Conservation (phyloP, 1,139 yeast genomes). For the Pneumocystis murina region DNA sequence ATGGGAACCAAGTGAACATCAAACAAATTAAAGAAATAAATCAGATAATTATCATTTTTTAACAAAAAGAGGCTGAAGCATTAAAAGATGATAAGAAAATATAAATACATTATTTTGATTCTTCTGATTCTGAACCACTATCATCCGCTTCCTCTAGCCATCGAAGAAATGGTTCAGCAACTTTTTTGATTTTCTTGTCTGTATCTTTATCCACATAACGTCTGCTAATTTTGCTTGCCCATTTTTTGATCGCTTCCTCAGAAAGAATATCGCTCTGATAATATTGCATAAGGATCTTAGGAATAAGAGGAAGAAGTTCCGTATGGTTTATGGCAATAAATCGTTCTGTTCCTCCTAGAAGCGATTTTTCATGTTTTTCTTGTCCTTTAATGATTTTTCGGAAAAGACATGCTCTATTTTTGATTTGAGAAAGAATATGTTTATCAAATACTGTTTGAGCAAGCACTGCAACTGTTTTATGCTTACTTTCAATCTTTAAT, state of each 20-base stretch:
- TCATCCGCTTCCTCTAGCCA: slow-evolving; percentile 95
- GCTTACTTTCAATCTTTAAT: slow-evolving; percentile 53
- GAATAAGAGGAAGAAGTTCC: slow-evolving; percentile 55
- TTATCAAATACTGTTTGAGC: slow-evolving; percentile 83
- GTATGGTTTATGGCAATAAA: slow-evolving; percentile 72
- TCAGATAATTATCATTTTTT: neutral
- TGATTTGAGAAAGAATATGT: slow-evolving; percentile 56
- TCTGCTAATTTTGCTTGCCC: slow-evolving; percentile 89
- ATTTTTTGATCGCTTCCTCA: slow-evolving; percentile 63
- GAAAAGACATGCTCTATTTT: slow-evolving; percentile 57
- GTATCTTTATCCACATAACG: slow-evolving; percentile 86
- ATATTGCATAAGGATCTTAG: slow-evolving; percentile 64
- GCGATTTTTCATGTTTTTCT: slow-evolving; percentile 62
- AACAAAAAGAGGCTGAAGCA: neutral
- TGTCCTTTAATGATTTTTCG: slow-evolving; percentile 18
- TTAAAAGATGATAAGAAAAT: neutral
- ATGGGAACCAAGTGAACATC: neutral
- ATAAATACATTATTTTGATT: slow-evolving; percentile 20
- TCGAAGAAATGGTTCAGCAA: slow-evolving; percentile 85
- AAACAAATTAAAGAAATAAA: neutral
- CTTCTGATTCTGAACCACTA: slow-evolving; percentile 42
- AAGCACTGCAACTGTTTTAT: slow-evolving; percentile 75
- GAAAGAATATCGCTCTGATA: slow-evolving; percentile 73
- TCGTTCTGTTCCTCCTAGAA: slow-evolving; percentile 92
- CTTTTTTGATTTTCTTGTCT: slow-evolving; percentile 86